Evolutionary conservation across 345 rosid genomes (phyloP), one percentile per base, ranked within the genome.

Genomic region (Carallia pectinifolia): DNA sequence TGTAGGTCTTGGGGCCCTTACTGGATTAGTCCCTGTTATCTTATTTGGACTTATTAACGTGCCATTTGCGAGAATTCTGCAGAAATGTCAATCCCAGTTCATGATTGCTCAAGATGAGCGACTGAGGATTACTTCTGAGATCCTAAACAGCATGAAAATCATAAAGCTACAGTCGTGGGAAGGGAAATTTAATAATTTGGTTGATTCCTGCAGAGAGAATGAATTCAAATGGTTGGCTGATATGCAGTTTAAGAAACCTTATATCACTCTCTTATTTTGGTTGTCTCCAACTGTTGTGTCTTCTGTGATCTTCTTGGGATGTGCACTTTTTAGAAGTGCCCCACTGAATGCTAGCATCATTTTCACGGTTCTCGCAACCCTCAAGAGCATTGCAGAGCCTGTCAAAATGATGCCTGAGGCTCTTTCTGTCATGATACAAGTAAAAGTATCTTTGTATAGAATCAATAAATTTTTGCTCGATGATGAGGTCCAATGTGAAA

Each of bases 161-260:
- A 84, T 91, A 66, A 91, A 91, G 77, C 84, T 91, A 61, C 92
- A 91, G 13, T 86, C 88, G 8, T 91, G 97, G 97, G 97, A 91
- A 71, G 79, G 74, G 79, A 86, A 84, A 73, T 89, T 91, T 73
- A 75, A 74, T 50, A 66, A 71, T 0, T 74, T 77, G 74, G 78
- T 89, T 27, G 64, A 77, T 4, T 74, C 66, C 2, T 80, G 78
- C 27, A 73, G 93, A 56, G 67, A 71, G 12, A 48, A 54, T 0
- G 96, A 91, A 69, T 74, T 79, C 52, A 77, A 78, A 39, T 91
- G 91, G 91, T 65, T 89, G 33, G 68, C 81, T 55, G 79, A 82
- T 60, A 73, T 38, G 50, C 81, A 80, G 72, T 83, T 80, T 55
- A 83, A 69, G 3, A 53, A 75, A 23, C 78, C 82, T 0, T 66